Conservation (phyloP, 192 early-diverging fungal genomes). For the Coemansia sp. region DNA sequence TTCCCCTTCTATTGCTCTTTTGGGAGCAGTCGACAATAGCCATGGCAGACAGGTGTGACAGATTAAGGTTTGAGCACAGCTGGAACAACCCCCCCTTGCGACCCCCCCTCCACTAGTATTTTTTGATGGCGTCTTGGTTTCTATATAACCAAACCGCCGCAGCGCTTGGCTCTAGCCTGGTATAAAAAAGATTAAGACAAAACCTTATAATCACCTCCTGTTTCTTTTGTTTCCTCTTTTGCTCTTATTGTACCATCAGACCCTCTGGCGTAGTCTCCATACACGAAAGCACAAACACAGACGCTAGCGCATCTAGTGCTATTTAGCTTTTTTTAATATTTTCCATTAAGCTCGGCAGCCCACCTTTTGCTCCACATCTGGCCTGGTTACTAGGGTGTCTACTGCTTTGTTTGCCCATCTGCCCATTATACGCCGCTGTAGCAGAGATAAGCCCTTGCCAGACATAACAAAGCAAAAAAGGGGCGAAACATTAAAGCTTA, state of each 20-base stretch:
- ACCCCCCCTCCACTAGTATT: background rate
- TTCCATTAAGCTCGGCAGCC: background rate
- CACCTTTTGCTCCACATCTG: background rate
- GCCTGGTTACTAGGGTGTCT: background rate
- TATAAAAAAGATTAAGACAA: slow-evolving; percentile 9
- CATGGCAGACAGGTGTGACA: background rate
- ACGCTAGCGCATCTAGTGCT: background rate
- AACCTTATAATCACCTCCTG: background rate
- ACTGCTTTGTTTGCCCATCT: background rate
- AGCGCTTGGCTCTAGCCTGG: slow-evolving; percentile 9
- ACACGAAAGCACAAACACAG: background rate
- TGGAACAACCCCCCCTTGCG: slow-evolving; percentile 9
- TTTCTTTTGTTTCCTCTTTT: background rate
- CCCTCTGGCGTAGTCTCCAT: background rate
- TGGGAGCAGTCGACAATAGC: background rate
- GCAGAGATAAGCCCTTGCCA: background rate
- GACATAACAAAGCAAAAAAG: background rate
- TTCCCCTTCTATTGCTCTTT: slow-evolving; percentile 1
- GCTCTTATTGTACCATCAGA: background rate
- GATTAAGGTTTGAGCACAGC: slow-evolving; percentile 21
- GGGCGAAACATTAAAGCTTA: background rate
- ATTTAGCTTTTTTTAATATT: background rate
- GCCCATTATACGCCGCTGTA: background rate
- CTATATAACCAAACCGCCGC: slow-evolving; percentile 15
- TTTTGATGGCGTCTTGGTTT: background rate